Evolutionary conservation across 192 early-diverging fungal species (phyloP), one percentile per base, ranked within the genome.

Genomic region (Blastocladiella britannica): DNA sequence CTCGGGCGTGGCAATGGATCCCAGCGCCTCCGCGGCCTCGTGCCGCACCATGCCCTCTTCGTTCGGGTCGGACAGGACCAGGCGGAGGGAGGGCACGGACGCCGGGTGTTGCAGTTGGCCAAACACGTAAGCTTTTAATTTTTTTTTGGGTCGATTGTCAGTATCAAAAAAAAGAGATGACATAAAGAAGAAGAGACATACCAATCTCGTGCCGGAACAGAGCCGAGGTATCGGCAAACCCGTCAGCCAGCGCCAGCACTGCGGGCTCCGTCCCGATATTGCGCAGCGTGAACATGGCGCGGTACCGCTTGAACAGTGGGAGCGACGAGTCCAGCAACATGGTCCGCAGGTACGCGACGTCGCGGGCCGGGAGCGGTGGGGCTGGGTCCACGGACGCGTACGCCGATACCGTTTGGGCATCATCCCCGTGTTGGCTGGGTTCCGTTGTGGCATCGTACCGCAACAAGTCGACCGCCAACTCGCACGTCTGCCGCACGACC

Each of bases 81-180:
- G 76, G 8, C 81, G 73, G 37, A 97, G 72, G 6, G 86, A 76
- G 27, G 91, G 90, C 0, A 97, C 86, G 25, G 80, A 79, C 5
- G 84, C 90, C 26, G 83, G 82, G 61, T 90, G 88, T 73, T 92
- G 91, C 79, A 97, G 80, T 67, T 97, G 90, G 55, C 93, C 93
- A 76, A 97, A 97, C 15, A 97, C 84, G 67, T 88, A 97, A 26
- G 89, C 88, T 30, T 85, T 28, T 54, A 54, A n/a, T n/a, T n/a
- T n/a, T n/a, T n/a, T n/a, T n/a, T n/a, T n/a, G n/a, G n/a, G n/a
- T n/a, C n/a, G n/a, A n/a, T n/a, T n/a, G n/a, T 30, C n/a, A 30
- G 37, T 60, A 61, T 25, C 12, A 9, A 43, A 62, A 7, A 1
- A 53, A 53, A 22, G 53, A 18, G 20, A 54, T 62, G 2, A n/a